These are phyloP conservation scores for Beverwykella pulmonaria DNA, from an alignment of 495 filamentous ascomycete species.

Conservation along the genomic window DNA sequence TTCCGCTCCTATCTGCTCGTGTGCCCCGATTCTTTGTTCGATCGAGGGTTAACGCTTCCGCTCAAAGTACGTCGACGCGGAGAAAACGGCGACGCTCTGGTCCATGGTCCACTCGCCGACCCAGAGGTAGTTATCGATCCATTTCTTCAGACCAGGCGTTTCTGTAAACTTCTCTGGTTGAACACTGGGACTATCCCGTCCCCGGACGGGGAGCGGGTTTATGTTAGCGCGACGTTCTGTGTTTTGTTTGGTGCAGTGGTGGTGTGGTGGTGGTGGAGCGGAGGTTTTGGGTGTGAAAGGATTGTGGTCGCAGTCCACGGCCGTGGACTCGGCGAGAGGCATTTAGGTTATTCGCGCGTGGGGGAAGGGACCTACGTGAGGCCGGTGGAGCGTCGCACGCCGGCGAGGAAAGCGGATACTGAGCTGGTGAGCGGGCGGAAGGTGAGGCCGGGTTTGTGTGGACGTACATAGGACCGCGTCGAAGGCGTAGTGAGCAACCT, in stretches of 20 bases:
- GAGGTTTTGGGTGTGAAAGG: conserved; percentile 10
- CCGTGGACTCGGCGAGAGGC: conserved; percentile 13
- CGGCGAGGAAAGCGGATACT: conserved; percentile 96
- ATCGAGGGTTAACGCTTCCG: conserved; percentile 65
- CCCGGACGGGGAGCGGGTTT: conserved; percentile 45
- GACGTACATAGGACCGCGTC: conserved; percentile 87
- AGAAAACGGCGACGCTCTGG: conserved; percentile 86
- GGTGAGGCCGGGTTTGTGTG: neutral
- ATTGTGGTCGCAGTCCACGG: conserved; percentile 20
- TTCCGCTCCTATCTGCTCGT: neutral
- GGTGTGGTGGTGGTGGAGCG: conserved; percentile 1
- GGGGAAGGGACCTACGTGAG: conserved; percentile 76
- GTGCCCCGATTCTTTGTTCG: conserved; percentile 1
- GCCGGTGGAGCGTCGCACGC: conserved; percentile 93
- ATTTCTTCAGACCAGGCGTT: conserved; percentile 81
- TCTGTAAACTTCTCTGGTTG: conserved; percentile 83
- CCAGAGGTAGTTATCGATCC: conserved; percentile 92
- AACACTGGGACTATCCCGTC: conserved; percentile 71
- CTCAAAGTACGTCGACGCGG: conserved; percentile 86
- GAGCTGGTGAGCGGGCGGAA: conserved; percentile 13
- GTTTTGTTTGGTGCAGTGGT: neutral
- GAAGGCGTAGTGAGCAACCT: conserved; percentile 91
- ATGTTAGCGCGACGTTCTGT: conserved; percentile 44
- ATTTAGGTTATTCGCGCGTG: conserved; percentile 10
- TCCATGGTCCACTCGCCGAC: conserved; percentile 99